These are phyloP conservation scores for Myxozyma udenii DNA, from an alignment of 805 yeast species.

Conservation along the genomic window DNA sequence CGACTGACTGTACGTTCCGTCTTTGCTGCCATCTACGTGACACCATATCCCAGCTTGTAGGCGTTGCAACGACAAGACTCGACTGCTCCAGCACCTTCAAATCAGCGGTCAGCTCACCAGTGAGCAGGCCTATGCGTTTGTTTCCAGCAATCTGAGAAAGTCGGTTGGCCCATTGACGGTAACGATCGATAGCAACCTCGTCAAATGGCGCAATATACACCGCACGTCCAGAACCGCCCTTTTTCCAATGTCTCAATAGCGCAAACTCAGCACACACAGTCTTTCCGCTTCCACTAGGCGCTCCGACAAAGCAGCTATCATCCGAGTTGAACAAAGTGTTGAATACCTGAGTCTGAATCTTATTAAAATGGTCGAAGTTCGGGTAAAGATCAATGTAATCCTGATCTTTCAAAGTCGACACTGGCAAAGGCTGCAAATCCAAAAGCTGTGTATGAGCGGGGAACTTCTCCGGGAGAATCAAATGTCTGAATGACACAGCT, in stretches of 20 bases:
- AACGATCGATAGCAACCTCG: constrained; percentile 49
- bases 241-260: constrained; percentile 66
- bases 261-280: constrained; percentile 70
- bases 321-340: constrained; percentile 55
- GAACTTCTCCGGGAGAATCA: constrained; percentile 60
- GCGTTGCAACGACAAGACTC: constrained; percentile 74
- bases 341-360: constrained; percentile 70
- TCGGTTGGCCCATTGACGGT: constrained; percentile 52
- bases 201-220: constrained; percentile 69
- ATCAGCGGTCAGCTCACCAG: constrained; percentile 57
- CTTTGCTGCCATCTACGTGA: constrained; percentile 83
- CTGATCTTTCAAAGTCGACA: constrained; percentile 46
- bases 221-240: constrained; percentile 57
- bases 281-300: constrained; percentile 75
- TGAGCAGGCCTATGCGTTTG: constrained; percentile 54
- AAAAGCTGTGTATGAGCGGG: constrained; percentile 59
- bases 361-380: constrained; percentile 57
- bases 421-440: constrained; percentile 52
- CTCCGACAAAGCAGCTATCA: constrained; percentile 63
- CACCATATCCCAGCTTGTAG: constrained; percentile 67
- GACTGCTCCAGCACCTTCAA: constrained; percentile 53
- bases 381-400: constrained; percentile 50
- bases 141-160: constrained; percentile 54
- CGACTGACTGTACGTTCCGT: constrained; percentile 61
- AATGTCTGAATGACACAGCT: constrained; percentile 54